Conservation (phyloP, 805 yeast species). For the Yarrowia sp. region DNA sequence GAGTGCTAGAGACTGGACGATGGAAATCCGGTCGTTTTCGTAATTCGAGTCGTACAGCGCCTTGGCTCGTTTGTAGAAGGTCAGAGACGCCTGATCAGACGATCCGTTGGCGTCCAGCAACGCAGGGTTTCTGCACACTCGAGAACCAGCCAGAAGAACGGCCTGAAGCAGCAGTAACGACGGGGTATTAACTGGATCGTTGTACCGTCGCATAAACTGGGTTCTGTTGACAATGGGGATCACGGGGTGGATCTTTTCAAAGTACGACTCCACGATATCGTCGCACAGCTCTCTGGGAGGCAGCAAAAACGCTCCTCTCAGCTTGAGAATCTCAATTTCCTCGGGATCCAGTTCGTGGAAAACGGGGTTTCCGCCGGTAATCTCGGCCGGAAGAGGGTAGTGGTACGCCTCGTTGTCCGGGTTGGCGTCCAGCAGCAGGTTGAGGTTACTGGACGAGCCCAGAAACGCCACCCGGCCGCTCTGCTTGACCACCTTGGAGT, state of each 20-base stretch:
- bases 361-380: constrained; percentile 44
- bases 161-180: constrained; percentile 71
- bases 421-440: constrained; percentile 57
- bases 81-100: constrained; percentile 60
- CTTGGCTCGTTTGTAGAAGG: constrained; percentile 74
- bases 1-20: constrained; percentile 67
- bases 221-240: constrained; percentile 72
- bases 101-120: constrained; percentile 57
- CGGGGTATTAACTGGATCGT: constrained; percentile 63
- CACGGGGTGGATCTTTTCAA: constrained; percentile 68
- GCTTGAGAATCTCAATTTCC: constrained; percentile 67
- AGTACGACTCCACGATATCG: constrained; percentile 67
- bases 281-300: constrained; percentile 67
- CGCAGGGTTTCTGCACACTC: constrained; percentile 63
- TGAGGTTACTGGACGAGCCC: constrained; percentile 61
- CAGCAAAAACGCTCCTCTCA: constrained; percentile 72
- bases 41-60: constrained; percentile 73
- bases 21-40: constrained; percentile 67
- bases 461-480: constrained; percentile 55
- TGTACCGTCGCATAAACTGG: constrained; percentile 64
- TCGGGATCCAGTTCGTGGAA: constrained; percentile 57
- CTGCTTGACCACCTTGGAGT: constrained; percentile 33
- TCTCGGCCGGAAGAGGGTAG: constrained; percentile 45
- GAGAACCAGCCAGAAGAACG: constrained; percentile 70
- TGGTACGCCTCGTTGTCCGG: constrained; percentile 56